Evolutionary conservation across 148 eudicot genomes (phyloP), one percentile per base, ranked within the genome.

Genomic region (Spergularia bocconei): DNA sequence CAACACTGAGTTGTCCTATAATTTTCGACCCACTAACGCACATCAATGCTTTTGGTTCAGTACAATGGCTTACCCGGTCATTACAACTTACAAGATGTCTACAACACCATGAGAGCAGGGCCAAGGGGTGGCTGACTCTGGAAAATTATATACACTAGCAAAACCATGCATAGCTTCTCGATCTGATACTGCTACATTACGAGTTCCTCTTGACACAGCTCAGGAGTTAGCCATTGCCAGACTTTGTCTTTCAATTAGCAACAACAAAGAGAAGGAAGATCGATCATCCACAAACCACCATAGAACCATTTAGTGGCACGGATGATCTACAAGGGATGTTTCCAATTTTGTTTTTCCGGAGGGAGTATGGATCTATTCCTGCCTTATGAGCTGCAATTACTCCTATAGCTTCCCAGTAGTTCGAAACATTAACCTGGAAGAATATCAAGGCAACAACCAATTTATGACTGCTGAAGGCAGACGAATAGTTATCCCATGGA

Each of bases 401-500:
- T 79, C 98, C 97, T 74, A 91, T 91, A 41, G 97, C 98, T 79
- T 93, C 98, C 97, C 97, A 93, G 71, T 91, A 93, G 75, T 91
- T 93, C 21, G 95, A 86, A 72, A 93, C 98, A 77, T 85, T 88
- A 19, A 93, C 83, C 77, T 74, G 68, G n/a, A 21, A 69, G 19
- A 51, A 50, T 19, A 41, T n/a, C 13, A 44, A 47, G 36, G 36
- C 36, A 29, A 29, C 36, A 29, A 29, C 36, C 36, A 29, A 29
- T 29, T 29, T 29, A 29, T 2, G 36, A 29, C 36, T 29, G 36
- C 36, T 29, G 36, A 29, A 29, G 36, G 36, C 36, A 29, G 36
- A 29, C 36, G 2, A 29, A 29, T 4, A 2, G 36, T 29, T 29
- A 29, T 29, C 36, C 36, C 36, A 29, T 0, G 36, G 36, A 29